Evolutionary conservation across 805 yeast genomes (phyloP), one percentile per base, ranked within the genome.

Genomic region (Ogataea neopini): DNA sequence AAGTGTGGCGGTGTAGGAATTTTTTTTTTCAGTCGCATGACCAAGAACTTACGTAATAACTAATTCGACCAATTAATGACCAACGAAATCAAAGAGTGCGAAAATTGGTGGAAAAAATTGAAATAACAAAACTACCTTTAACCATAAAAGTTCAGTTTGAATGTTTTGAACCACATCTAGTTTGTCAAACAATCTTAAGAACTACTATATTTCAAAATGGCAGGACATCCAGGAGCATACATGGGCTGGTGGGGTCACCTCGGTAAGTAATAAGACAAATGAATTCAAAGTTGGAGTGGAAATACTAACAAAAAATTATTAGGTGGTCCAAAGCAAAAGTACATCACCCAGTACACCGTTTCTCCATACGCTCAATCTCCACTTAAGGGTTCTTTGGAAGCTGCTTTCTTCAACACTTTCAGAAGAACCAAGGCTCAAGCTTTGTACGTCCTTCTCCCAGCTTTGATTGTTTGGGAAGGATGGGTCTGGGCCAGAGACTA

Each of bases 211-310:
- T n/a, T 25, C 47, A 66, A 54, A 63, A 84, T 84, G 89, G 86
- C 80, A 67, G 88, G 85, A 65, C 85, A 67, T 64, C 68, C 85
- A 68, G 80, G 80, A 61, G 83, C 89, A 64, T 90, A 86, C 66
- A 84, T 88, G 92, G 97, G 97, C 61, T 90, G 97, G 97, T 90
- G 97, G 97, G 97, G 97, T 67, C 71, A 77, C 75, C 72, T 90
- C 67, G 96, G 95, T 66, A 67, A 50, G 74, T 69, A 25, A 23
- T 22, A 33, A n/a, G 8, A 22, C 25, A 22, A 34, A 33, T 10
- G 30, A n/a, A 28, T 11, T 8, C 28, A 25, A 8, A 7, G 28
- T 8, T 28, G 30, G 11, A 28, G 30, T 11, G 9, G n/a, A 40
- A 43, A 41, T 43, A 50, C 48, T 17, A 22, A 14, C 17, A 8